Base-by-base conservation (phyloP, 2,329 filamentous ascomycete genomes). In the Ophiosphaerella korrae region DNA sequence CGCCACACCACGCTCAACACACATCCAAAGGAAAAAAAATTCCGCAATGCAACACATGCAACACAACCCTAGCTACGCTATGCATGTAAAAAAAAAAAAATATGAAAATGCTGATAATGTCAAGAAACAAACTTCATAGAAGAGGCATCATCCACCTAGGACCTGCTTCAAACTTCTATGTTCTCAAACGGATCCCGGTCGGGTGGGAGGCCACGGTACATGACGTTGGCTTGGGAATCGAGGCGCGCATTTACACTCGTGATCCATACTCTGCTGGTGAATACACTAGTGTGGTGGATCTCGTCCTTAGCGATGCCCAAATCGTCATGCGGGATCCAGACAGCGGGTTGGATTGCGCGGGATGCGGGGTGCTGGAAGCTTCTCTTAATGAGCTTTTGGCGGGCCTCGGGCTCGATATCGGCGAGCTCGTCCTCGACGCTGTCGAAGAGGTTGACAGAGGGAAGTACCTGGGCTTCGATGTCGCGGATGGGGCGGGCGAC, bases 301-400 rank as follows among this genome's bases (percentile, higher is more conserved):
- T 99, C 94, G 62, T 97, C 93, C 63, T 96, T 91, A 59, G 89
- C 92, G 50, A 99, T 84, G 5, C 94, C 94, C 5, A 97, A 75
- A 60, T 94, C 89, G 67, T 99, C 94, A 9, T 88, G 85, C 0
- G 94, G 94, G 38, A 99, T 90, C 94, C 94, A 99, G 23, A 99
- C 87, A 0, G 90, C 90, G 0, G 94, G 94, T 45, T 92, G 83
- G 45, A 89, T 84, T 1, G 92, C 90, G 7, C 94, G 86, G 33
- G 97, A 80, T 0, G 94, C 94, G 31, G 87, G 87, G 68, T 99
- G 94, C 75, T 92, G 88, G 74, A 99, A 99, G 0, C 93, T 92
- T 64, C 92, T 88, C 47, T 88, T 88, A 11, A 94, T 89, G 34
- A 97, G 84, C 50, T 86, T 81, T 68, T 97, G 92, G 63, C 94